Conservation (phyloP, 1,284 basidiomycete genomes). For the Trichosporon sp. region DNA sequence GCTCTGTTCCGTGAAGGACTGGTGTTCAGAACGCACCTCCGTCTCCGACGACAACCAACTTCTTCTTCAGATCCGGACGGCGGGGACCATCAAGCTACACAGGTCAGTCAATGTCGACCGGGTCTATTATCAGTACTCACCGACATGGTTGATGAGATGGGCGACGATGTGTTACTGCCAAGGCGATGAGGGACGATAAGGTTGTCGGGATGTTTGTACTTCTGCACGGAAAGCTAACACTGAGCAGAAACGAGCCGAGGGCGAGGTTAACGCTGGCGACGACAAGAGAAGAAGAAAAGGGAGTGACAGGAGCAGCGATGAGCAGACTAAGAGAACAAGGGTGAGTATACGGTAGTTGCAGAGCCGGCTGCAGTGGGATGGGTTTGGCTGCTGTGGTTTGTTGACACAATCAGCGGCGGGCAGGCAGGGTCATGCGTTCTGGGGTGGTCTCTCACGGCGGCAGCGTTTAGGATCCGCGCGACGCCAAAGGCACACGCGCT, state of each 20-base stretch:
- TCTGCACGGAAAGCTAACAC: neutral
- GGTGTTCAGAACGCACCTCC: conserved; percentile 42
- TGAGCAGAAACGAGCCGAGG: neutral
- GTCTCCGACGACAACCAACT: conserved; percentile 77
- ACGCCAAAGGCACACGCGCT: conserved; percentile 15
- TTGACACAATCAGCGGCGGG: conserved; percentile 15
- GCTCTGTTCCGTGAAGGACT: neutral
- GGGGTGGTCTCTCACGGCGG: conserved; percentile 14
- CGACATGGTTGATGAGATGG: conserved; percentile 18
- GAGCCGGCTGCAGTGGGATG: neutral
- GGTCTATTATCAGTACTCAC: neutral
- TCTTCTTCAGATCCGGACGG: conserved; percentile 78
- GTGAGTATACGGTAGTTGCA: neutral
- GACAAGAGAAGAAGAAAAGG: neutral
- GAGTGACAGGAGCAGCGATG: neutral
- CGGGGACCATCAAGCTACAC: conserved; percentile 25
- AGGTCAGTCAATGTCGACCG: neutral
- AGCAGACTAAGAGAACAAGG: neutral
- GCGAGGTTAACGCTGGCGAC: neutral
- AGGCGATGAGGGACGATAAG: conserved; percentile 9
- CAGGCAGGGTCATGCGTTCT: conserved; percentile 13
- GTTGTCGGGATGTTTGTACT: neutral
- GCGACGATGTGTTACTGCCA: conserved; percentile 1
- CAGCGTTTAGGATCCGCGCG: conserved; percentile 5
- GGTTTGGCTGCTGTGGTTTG: neutral